Evolutionary conservation across 1,284 basidiomycete genomes (phyloP), one percentile per base, ranked within the genome.

Genomic region (Malassezia restricta): DNA sequence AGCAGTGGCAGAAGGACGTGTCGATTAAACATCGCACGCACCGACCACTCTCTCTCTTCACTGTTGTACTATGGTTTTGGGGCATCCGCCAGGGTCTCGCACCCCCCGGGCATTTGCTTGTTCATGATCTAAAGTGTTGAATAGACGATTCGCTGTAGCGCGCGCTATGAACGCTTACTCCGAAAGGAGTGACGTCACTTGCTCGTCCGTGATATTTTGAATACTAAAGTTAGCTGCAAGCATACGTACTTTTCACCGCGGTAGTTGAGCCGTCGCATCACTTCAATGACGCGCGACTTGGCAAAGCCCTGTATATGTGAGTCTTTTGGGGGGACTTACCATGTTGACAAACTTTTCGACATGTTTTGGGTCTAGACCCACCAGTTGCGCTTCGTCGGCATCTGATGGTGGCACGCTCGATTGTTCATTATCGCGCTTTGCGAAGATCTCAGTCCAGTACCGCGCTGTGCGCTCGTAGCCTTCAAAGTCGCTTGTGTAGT

Each of bases 381-480:
- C 77, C 45, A 78, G 64, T 53, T 75, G 41, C 39, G 67, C 75
- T 14, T 69, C 66, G 39, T 75, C 73, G 41, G 37, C 87, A 17
- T 35, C 8, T 57, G 59, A 27, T 51, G 54, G 46, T 56, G 20
- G 20, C 20, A 24, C 20, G 20, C 20, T 55, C 59, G n/a, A 51
- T 57, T 41, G 15, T 14, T 30, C 20, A 5, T 33, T 40, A 15
- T 49, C 57, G 9, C 59, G 58, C 31, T 61, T 62, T 7, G 68
- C 68, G 37, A 71, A 71, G 45, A 57, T 61, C 47, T 64, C 50
- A 54, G 75, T 68, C 92, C 92, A 98, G 74, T 91, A 91, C 43
- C 81, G 79, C 24, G 94, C 92, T 0, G 92, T 98, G 35, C 85
- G 83, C 54, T 95, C 87, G 67, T 96, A 98, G 60, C 84, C 84